Conservation (phyloP, 768 basidiomycete genomes). For the Rhizopogon salebrosus region DNA sequence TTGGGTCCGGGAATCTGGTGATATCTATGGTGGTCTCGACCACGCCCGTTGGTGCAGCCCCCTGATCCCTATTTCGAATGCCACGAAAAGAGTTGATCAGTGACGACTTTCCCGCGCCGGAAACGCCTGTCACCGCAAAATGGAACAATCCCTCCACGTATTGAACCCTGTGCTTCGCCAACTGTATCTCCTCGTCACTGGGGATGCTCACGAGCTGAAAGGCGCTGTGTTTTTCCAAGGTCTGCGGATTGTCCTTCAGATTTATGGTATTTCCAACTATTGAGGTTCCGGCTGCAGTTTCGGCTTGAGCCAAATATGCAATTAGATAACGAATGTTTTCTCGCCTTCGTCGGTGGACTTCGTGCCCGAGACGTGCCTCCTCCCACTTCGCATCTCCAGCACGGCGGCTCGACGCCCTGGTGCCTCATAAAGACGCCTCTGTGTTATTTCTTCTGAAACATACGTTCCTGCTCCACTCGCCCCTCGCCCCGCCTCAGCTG, state of each 20-base stretch:
- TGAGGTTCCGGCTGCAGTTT: background rate
- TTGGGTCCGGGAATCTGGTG: conserved; percentile 19
- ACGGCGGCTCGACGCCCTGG: background rate
- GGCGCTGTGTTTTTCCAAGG: background rate
- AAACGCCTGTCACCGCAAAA: conserved; percentile 22
- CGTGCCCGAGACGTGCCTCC: too few relatives aligned
- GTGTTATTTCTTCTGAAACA: background rate
- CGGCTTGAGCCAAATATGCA: background rate
- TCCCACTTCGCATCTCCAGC: background rate
- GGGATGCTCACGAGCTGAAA: conserved; percentile 14
- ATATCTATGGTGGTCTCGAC: conserved; percentile 18
- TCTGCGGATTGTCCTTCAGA: background rate
- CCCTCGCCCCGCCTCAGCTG: background rate
- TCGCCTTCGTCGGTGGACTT: background rate
- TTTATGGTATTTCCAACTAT: background rate
- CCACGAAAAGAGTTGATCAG: conserved; percentile 27
- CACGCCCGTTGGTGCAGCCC: conserved; percentile 22
- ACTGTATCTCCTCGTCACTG: conserved; percentile 9
- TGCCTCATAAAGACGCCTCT: background rate
- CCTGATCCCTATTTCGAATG: conserved; percentile 12
- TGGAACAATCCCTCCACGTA: conserved; percentile 18
- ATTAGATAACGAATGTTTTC: background rate
- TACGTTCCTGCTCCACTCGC: background rate
- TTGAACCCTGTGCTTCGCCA: conserved; percentile 4
- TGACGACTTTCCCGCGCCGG: conserved; percentile 27